Evolutionary conservation across 2,329 filamentous ascomycete genomes (phyloP).

Genomic region (Penicillium nordicum): DNA sequence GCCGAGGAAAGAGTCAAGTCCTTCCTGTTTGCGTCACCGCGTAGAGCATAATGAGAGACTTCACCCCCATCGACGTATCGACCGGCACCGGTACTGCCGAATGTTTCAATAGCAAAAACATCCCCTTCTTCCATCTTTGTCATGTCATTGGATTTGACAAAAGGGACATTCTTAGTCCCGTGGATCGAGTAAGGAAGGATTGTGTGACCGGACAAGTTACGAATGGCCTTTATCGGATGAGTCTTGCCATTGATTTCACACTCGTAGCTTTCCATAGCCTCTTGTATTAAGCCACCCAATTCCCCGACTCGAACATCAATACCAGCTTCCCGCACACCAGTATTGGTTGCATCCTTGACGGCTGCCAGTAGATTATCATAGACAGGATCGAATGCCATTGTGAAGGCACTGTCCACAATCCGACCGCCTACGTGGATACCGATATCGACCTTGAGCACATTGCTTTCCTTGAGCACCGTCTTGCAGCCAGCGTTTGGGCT

Average conservation of each 20-base stretch:
- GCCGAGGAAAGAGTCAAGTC: too few relatives aligned
- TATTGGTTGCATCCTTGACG: conserved; percentile 65
- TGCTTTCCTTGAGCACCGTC: conserved; percentile 66
- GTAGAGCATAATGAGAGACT: too few relatives aligned
- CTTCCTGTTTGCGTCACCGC: conserved; percentile 47
- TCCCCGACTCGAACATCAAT: conserved; percentile 55
- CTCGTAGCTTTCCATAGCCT: conserved; percentile 62
- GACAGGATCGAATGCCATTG: conserved; percentile 68
- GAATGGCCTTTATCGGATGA: conserved; percentile 54
- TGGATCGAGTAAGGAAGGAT: conserved; percentile 55
- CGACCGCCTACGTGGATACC: conserved; percentile 75
- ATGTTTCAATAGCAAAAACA: conserved; percentile 58
- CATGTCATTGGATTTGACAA: conserved; percentile 49
- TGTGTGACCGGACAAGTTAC: conserved; percentile 55
- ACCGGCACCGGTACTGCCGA: conserved; percentile 54
- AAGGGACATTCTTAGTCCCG: conserved; percentile 54
- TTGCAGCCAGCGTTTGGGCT: conserved; percentile 58
- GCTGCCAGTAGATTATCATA: conserved; percentile 73
- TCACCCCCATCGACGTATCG: conserved; percentile 42
- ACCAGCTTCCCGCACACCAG: conserved; percentile 50
- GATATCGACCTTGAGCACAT: conserved; percentile 81
- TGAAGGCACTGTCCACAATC: conserved; percentile 80
- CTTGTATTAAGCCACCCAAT: conserved; percentile 56
- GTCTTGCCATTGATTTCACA: conserved; percentile 53
- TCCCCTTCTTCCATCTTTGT: conserved; percentile 59